Conservation (phyloP, 2,329 filamentous ascomycete genomes). For the Fonsecaea erecta region DNA sequence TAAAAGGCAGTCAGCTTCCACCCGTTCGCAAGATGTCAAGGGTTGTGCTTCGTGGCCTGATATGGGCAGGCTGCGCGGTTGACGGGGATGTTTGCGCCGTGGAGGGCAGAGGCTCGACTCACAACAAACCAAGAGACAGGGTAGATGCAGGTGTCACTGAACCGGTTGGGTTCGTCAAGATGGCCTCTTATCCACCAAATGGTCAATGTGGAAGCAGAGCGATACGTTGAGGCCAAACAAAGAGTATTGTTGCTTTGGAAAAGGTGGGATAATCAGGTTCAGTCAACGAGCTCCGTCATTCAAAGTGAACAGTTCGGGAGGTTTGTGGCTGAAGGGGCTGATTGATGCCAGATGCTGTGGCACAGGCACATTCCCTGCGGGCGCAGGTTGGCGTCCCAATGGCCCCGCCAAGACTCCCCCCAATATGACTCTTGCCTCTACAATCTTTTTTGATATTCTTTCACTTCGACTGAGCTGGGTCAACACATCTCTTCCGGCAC, state of each 20-base stretch:
- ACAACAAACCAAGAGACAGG: constrained; percentile 14
- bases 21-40: neutral
- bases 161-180: neutral
- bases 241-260: constrained; percentile 17
- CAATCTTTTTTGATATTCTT: constrained; percentile 2
- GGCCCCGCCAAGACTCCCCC: constrained; percentile 7
- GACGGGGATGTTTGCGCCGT: neutral
- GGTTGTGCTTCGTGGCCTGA: constrained; percentile 11
- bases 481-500: neutral
- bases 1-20: constrained; percentile 13
- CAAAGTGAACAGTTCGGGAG: constrained; percentile 9
- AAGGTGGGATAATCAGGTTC: constrained; percentile 28
- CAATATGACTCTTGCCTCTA: constrained; percentile 1
- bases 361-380: constrained; percentile 1
- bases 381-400: neutral
- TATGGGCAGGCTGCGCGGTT: constrained; percentile 19
- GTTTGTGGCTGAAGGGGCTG: constrained; percentile 12
- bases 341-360: constrained; percentile 8
- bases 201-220: neutral
- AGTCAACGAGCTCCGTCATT: constrained; percentile 26
- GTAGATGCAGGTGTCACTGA: constrained; percentile 2
- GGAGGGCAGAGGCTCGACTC: constrained; percentile 15
- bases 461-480: neutral
- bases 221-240: constrained; percentile 1
- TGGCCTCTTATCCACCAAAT: neutral